Base-by-base conservation (phyloP, 1,284 basidiomycete genomes). In the Boletellus sp. region DNA sequence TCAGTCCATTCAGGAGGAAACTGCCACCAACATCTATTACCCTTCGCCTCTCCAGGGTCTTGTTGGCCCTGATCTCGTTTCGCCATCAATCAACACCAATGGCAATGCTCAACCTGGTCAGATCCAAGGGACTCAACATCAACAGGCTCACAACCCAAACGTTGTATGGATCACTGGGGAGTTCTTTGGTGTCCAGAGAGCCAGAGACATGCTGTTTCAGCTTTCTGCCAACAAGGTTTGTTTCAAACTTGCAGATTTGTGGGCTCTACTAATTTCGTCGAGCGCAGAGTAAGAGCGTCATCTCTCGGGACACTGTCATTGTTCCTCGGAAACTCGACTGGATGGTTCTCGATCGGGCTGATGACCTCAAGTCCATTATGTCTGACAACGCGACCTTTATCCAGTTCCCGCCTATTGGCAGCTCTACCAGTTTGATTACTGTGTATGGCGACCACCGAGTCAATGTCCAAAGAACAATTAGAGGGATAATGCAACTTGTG, bases 311-410 rank as follows among this genome's bases (percentile, higher is more conserved):
- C 66, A 93, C 93, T 5, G 91, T 93, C 12, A 89, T 98, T 55
- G 79, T 97, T 28, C 96, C 97, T 36, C 88, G 96, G 58, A 99
- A 99, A 71, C 78, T 99, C 58, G 96, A 99, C 67, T 98, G 96
- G 95, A 89, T 99, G 82, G 85, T 98, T 51, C 89, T 89, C 18
- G 93, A 99, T 70, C 86, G 90, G 39, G 79, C 91, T 30, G 95
- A 97, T 52, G 93, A 97, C 60, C 76, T 98, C 59, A 91, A 88
- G 69, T 79, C 84, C 21, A 84, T 95, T 67, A 97, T 97, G 94
- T 85, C 85, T 63, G 96, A 98, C 76, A 97, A 97, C 60, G 92
- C 91, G 36, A 97, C 96, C 15, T 97, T 92, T 70, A 91, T 98
- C 61, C 89, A 93, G 63, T 93, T 97, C 62, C 95, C 96, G 13